Percentiles rank a stretch among this genome's conserved stretches.
Conservation (phyloP, 371 early-diverging fungal species). For the Gilbertella persicaria region DNA sequence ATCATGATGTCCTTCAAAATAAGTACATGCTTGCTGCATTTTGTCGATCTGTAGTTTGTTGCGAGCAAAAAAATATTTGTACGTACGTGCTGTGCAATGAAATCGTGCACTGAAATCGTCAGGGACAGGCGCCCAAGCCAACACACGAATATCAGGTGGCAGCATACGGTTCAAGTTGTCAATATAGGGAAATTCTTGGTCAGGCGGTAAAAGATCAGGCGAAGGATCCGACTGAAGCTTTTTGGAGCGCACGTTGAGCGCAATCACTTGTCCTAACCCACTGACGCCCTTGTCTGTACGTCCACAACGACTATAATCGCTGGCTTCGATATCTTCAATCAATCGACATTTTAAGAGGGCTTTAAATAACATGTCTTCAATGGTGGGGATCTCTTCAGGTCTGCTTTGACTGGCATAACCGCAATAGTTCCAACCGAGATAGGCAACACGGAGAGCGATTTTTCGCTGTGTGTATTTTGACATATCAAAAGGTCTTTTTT, state of each 20-base stretch:
- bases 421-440: conserved; percentile 90
- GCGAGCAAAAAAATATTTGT: conserved; percentile 89
- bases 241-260: conserved; percentile 76
- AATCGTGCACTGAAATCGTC: conserved; percentile 88
- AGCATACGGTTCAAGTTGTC: conserved; percentile 83
- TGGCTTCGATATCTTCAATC: conserved; percentile 58
- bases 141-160: conserved; percentile 87
- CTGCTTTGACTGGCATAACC: conserved; percentile 80
- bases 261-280: conserved; percentile 89
- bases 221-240: conserved; percentile 22
- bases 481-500: conserved; percentile 79
- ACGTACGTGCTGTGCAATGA: conserved; percentile 82
- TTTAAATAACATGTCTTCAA: conserved; percentile 83
- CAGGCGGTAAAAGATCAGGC: conserved; percentile 23
- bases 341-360: conserved; percentile 77
- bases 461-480: conserved; percentile 71
- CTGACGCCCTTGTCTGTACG: conserved; percentile 97
- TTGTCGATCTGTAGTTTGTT: conserved; percentile 61
- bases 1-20: conserved; percentile 84
- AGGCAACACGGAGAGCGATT: conserved; percentile 87
- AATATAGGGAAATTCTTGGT: conserved; percentile 75
- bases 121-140: conserved; percentile 89
- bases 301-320: conserved; percentile 85
- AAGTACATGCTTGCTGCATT: conserved; percentile 78
- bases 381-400: conserved; percentile 62